A percentile compares a stretch with the other conserved stretches of the same genome.
These are phyloP conservation scores for Volvox africanus DNA, from an alignment of 139 green algal genomes.

Conservation along the genomic window DNA sequence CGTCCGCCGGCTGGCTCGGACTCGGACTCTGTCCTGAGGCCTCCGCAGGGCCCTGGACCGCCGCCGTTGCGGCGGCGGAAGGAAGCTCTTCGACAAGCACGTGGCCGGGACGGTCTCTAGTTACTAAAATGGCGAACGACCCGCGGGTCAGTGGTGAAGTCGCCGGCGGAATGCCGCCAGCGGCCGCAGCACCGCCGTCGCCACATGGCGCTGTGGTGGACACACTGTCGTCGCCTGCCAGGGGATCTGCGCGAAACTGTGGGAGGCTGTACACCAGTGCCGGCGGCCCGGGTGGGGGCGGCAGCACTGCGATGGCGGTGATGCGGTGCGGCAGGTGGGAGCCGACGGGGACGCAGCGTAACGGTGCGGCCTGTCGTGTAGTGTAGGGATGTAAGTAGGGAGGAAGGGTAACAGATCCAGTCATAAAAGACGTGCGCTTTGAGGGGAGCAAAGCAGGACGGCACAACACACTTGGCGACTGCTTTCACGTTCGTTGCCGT, in stretches of 20 bases:
- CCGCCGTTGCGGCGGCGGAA: neutral
- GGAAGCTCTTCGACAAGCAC: slow-evolving; percentile 19
- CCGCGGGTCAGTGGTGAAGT: neutral
- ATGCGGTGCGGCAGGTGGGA: neutral
- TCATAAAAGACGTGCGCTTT: too few species aligned
- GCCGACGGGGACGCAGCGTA: neutral
- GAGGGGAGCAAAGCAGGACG: too few species aligned
- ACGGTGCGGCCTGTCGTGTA: neutral
- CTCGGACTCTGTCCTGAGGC: neutral
- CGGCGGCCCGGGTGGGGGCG: neutral
- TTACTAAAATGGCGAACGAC: slow-evolving; percentile 27
- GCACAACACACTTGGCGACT: too few species aligned
- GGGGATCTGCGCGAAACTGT: too few species aligned
- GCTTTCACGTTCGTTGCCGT: too few species aligned
- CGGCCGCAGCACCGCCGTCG: neutral
- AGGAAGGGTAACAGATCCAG: too few species aligned
- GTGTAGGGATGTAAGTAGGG: neutral
- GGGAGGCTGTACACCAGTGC: neutral
- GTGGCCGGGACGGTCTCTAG: slow-evolving; percentile 12
- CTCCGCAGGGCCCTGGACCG: neutral
- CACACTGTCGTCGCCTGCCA: too few species aligned
- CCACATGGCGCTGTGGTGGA: neutral
- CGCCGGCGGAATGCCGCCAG: neutral
- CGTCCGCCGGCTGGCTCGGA: neutral
- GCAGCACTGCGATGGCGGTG: slow-evolving; percentile 7